These are phyloP conservation scores for Dioscorea dumetorum DNA, from an alignment of 106 monocot species.

Conservation along the genomic window DNA sequence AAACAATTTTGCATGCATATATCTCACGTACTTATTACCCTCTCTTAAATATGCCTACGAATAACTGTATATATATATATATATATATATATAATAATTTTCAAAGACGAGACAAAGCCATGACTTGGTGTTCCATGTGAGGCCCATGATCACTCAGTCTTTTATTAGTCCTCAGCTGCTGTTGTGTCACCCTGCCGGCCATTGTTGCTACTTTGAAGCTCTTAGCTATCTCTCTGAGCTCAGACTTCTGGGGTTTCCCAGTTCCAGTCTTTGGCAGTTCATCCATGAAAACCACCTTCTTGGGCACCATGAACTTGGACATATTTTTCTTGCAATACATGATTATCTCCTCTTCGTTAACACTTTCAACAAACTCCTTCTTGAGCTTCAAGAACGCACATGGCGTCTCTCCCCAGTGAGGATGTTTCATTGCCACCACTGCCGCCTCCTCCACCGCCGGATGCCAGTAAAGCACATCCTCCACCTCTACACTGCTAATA, in stretches of 20 bases:
- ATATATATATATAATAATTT: too few relatives aligned
- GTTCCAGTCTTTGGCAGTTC: slow-evolving; percentile 54
- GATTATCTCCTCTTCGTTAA: slow-evolving; percentile 33
- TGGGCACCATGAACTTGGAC: slow-evolving; percentile 60
- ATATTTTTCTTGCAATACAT: slow-evolving; percentile 36
- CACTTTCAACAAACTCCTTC: background rate
- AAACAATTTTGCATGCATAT: too few relatives aligned
- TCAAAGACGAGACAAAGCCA: too few relatives aligned
- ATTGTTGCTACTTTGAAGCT: background rate
- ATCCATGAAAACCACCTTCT: slow-evolving; percentile 58
- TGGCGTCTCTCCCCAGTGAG: slow-evolving; percentile 38
- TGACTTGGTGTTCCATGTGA: too few relatives aligned
- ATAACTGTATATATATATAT: too few relatives aligned
- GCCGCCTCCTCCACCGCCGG: slow-evolving; percentile 23
- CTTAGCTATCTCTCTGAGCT: slow-evolving; percentile 37
- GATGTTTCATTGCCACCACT: slow-evolving; percentile 23
- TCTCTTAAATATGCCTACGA: too few relatives aligned
- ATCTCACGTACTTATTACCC: too few relatives aligned
- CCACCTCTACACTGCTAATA: slow-evolving; percentile 50
- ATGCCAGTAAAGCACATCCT: slow-evolving; percentile 24
- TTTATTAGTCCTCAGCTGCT: too few relatives aligned
- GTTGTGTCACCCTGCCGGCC: too few relatives aligned
- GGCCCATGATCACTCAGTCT: too few relatives aligned
- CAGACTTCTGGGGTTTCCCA: slow-evolving; percentile 44
- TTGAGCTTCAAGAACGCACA: slow-evolving; percentile 14